phyloP scores from a whole-genome alignment of 2,329 filamentous ascomycete genomes.

The Fusarium mundagurra region DNA sequence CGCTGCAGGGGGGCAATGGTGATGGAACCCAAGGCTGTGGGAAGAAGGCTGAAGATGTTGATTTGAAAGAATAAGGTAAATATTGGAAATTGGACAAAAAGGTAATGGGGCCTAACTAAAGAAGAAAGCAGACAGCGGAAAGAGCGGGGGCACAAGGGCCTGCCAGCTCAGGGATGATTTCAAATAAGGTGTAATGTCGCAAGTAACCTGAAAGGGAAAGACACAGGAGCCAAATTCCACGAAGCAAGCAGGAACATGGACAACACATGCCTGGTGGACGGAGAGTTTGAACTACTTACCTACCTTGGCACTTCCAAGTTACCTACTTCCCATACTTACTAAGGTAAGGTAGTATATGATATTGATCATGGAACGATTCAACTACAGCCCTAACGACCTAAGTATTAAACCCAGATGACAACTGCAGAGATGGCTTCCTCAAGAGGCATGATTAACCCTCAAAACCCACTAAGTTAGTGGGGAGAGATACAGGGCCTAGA shows the following conservation, averaged over 20 bases:
- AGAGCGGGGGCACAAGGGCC: slow-evolving; percentile 13
- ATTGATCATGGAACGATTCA: background rate
- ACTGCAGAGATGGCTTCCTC: background rate
- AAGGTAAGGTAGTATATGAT: background rate
- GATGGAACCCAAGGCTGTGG: slow-evolving; percentile 9
- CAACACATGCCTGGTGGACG: background rate
- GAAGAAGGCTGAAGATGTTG: slow-evolving; percentile 24
- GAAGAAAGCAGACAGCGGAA: background rate
- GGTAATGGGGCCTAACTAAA: slow-evolving; percentile 3
- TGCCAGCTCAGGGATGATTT: slow-evolving; percentile 13
- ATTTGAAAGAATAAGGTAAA: slow-evolving; percentile 34
- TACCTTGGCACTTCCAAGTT: background rate
- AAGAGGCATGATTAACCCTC: slow-evolving; percentile 12
- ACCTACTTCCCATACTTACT: background rate
- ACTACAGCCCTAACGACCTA: slow-evolving; percentile 14
- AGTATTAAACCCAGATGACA: slow-evolving; percentile 1
- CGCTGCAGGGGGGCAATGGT: slow-evolving; percentile 23
- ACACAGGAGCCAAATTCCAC: background rate
- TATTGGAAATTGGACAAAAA: slow-evolving; percentile 23
- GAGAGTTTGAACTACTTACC: background rate
- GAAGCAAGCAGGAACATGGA: slow-evolving; percentile 5
- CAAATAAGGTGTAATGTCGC: slow-evolving; percentile 3
- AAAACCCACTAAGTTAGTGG: background rate
- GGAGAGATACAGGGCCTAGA: background rate
- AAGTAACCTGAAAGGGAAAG: background rate